phyloP scores from a whole-genome alignment of 2,329 filamentous ascomycete species.

The Trichoderma citrinoviride region DNA sequence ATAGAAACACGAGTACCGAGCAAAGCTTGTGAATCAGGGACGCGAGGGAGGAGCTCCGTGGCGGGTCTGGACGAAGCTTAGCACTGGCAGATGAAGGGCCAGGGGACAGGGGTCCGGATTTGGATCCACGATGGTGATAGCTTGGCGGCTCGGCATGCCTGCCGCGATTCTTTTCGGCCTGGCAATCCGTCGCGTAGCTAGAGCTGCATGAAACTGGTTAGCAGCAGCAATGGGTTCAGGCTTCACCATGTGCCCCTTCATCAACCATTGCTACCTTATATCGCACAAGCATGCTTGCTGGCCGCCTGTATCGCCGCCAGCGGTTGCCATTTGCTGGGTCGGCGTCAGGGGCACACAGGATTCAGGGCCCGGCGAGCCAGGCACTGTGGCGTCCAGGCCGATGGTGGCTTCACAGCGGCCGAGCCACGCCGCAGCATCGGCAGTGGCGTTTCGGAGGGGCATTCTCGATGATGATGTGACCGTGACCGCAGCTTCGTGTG shows the following conservation, averaged over 20 bases:
- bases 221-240: constrained; percentile 2
- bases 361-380: constrained; percentile 15
- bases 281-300: constrained; percentile 2
- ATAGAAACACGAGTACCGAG: constrained; percentile 10
- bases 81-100: constrained; percentile 10
- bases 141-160: constrained; percentile 13
- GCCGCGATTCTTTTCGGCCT: constrained; percentile 9
- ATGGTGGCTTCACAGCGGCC: constrained; percentile 18
- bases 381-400: constrained; percentile 10
- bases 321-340: constrained; percentile 3
- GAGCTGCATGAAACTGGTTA: constrained; percentile 9
- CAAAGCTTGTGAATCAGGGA: constrained; percentile 22
- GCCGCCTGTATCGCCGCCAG: constrained; percentile 1
- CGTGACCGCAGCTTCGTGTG: neutral
- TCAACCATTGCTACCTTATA: constrained; percentile 2
- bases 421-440: constrained; percentile 14
- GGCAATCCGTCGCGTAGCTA: neutral
- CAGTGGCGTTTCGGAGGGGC: constrained; percentile 2
- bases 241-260: constrained; percentile 17
- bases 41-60: constrained; percentile 12
- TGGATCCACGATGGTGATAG: constrained; percentile 13
- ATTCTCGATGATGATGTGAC: neutral
- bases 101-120: constrained; percentile 12
- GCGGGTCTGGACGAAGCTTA: constrained; percentile 10
- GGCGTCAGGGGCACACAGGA: constrained; percentile 16